Conservation (phyloP, 192 early-diverging fungal species). For the Pecoramyces ruminantium region DNA sequence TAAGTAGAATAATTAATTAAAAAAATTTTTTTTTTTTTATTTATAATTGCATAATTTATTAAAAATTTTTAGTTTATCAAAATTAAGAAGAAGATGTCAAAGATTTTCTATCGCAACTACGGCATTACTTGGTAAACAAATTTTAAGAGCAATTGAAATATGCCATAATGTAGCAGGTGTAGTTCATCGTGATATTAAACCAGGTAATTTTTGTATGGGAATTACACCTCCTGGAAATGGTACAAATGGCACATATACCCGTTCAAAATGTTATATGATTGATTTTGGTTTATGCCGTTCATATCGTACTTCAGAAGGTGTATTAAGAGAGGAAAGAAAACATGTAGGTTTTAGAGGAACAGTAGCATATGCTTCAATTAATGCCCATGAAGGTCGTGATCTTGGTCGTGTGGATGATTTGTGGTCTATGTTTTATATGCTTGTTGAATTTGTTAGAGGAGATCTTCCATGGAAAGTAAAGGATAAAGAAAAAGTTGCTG, state of each 20-base stretch:
- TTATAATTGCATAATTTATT: no score
- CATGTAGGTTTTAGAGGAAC: constrained; percentile 39
- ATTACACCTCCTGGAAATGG: neutral
- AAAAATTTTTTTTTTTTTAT: no score
- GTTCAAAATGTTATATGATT: constrained; percentile 16
- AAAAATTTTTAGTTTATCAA: constrained; percentile 11
- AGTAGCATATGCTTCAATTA: constrained; percentile 29
- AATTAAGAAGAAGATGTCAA: constrained; percentile 12
- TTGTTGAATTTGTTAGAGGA: constrained; percentile 29
- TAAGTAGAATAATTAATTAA: no score
- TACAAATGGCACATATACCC: neutral
- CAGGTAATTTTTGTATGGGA: constrained; percentile 7
- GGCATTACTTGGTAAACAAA: constrained; percentile 21
- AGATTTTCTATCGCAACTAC: constrained; percentile 20
- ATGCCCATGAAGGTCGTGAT: constrained; percentile 16
- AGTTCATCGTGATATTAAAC: constrained; percentile 38
- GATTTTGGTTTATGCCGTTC: constrained; percentile 31
- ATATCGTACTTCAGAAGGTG: constrained; percentile 9
- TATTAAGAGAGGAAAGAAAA: constrained; percentile 17
- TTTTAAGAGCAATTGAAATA: constrained; percentile 22
- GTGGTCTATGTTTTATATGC: constrained; percentile 35
- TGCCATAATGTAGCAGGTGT: constrained; percentile 23
- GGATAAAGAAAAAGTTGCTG: constrained; percentile 19
- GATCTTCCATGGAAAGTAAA: constrained; percentile 32
- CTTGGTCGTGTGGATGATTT: constrained; percentile 34